Evolutionary conservation across 2,329 filamentous ascomycete genomes (phyloP).

Genomic region (Emergomyces africanus): DNA sequence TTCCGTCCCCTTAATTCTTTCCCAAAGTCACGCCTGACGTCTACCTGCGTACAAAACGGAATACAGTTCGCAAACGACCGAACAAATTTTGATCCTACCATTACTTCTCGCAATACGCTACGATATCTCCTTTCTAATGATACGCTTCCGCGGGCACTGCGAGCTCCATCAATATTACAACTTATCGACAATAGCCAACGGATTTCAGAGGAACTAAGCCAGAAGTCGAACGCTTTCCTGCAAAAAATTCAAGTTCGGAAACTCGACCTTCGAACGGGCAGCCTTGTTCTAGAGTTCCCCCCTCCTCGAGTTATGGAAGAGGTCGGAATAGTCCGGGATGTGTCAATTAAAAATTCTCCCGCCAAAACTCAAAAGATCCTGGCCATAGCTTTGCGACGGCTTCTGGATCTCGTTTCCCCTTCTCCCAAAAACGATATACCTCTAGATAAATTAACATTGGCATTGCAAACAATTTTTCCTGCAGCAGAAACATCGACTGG

Average conservation of each 20-base stretch:
- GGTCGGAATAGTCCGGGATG: conserved; percentile 6
- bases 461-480: not conserved
- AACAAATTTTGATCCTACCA: conserved; percentile 64
- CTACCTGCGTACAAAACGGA: conserved; percentile 54
- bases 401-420: conserved; percentile 39
- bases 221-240: conserved; percentile 44
- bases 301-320: conserved; percentile 5
- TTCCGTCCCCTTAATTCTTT: conserved; percentile 34
- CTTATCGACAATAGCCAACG: conserved; percentile 43
- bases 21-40: conserved; percentile 52
- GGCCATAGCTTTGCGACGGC: conserved; percentile 33
- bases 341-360: conserved; percentile 3
- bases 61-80: conserved; percentile 72
- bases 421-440: conserved; percentile 27
- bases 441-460: conserved; percentile 22
- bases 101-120: conserved; percentile 72
- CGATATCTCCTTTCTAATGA: conserved; percentile 50
- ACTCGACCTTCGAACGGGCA: conserved; percentile 23
- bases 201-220: conserved; percentile 34
- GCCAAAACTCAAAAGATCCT: conserved; percentile 17
- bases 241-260: conserved; percentile 18
- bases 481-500: not conserved
- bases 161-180: conserved; percentile 48
- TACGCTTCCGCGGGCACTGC: conserved; percentile 56
- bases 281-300: conserved; percentile 20